Percentiles rank a stretch among this genome's conserved stretches.
These are phyloP conservation scores for Podosphaera xanthii DNA, from an alignment of 2,329 filamentous ascomycete species.

Conservation along the genomic window DNA sequence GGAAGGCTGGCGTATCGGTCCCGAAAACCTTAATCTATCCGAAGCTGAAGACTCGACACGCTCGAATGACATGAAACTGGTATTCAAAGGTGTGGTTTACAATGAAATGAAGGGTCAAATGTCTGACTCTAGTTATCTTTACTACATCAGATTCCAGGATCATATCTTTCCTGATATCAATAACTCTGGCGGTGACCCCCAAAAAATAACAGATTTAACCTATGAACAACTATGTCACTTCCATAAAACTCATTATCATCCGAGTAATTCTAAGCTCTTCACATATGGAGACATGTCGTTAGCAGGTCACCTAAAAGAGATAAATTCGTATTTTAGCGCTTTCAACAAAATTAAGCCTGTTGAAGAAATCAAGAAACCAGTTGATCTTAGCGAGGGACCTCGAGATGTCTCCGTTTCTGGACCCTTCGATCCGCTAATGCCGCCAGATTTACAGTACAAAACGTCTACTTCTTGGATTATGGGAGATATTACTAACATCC, in stretches of 20 bases:
- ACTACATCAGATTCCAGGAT: conserved; percentile 87
- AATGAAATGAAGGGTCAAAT: conserved; percentile 99
- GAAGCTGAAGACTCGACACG: conserved; percentile 21
- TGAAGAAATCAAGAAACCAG: conserved; percentile 51
- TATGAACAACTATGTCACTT: conserved; percentile 76
- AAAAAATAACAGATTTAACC: conserved; percentile 87
- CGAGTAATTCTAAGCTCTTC: conserved; percentile 87
- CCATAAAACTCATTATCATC: conserved; percentile 85
- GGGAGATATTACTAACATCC: conserved; percentile 56
- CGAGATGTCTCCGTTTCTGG: conserved; percentile 50
- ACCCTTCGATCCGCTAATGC: conserved; percentile 68
- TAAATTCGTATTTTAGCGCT: conserved; percentile 47
- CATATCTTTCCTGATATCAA: conserved; percentile 85
- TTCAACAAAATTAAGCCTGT: conserved; percentile 54
- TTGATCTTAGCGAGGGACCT: conserved; percentile 44
- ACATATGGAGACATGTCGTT: conserved; percentile 90
- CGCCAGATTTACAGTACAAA: conserved; percentile 72
- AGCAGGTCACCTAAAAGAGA: conserved; percentile 53
- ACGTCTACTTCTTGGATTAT: conserved; percentile 86
- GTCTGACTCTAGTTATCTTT: conserved; percentile 90
- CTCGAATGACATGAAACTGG: conserved; percentile 39
- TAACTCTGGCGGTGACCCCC: conserved; percentile 89
- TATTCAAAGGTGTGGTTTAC: conserved; percentile 96
- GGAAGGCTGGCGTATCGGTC: conserved; percentile 90
- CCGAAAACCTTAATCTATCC: conserved; percentile 47